Evolutionary conservation across 768 basidiomycete species (phyloP).

Genomic region (Kwoniella sp.): DNA sequence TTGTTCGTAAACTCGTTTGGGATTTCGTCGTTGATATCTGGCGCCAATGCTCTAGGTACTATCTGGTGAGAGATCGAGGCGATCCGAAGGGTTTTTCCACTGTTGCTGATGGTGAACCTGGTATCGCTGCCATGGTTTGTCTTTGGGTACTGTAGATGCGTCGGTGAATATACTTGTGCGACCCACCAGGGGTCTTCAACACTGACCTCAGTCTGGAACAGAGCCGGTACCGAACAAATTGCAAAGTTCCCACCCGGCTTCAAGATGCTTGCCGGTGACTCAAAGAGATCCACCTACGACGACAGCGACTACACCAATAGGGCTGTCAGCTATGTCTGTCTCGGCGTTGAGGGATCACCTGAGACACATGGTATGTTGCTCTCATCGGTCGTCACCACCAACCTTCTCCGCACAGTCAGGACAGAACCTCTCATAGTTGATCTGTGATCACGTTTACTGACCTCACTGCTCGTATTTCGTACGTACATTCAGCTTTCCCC

Average conservation of each 20-base stretch:
- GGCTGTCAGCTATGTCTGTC: conserved; percentile 56
- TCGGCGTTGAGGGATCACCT: conserved; percentile 39
- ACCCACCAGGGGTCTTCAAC: too few species aligned
- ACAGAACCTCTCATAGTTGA: too few species aligned
- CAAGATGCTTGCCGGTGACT: conserved; percentile 56
- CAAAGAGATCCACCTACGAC: conserved; percentile 50
- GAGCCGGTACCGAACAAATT: conserved; percentile 27
- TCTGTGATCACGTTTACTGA: too few species aligned
- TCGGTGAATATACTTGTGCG: conserved; percentile 5
- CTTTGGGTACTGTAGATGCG: conserved; percentile 26
- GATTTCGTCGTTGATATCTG: too few species aligned
- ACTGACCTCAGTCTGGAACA: too few species aligned
- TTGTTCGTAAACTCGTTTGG: too few species aligned
- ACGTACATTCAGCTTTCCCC: conserved; percentile 47
- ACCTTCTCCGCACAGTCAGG: too few species aligned
- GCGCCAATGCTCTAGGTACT: conserved; percentile 8
- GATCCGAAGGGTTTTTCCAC: not conserved
- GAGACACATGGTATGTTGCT: conserved; percentile 31
- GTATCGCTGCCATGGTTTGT: not conserved
- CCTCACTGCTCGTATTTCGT: not conserved
- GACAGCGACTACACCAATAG: conserved; percentile 45
- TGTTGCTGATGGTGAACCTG: too few species aligned
- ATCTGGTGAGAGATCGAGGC: conserved; percentile 11
- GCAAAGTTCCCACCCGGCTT: conserved; percentile 54
- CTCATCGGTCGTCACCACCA: not conserved